Percentiles rank a stretch among this genome's conserved stretches.
Conservation (phyloP, 192 early-diverging fungal species). For the Gaertneriomyces sp. region DNA sequence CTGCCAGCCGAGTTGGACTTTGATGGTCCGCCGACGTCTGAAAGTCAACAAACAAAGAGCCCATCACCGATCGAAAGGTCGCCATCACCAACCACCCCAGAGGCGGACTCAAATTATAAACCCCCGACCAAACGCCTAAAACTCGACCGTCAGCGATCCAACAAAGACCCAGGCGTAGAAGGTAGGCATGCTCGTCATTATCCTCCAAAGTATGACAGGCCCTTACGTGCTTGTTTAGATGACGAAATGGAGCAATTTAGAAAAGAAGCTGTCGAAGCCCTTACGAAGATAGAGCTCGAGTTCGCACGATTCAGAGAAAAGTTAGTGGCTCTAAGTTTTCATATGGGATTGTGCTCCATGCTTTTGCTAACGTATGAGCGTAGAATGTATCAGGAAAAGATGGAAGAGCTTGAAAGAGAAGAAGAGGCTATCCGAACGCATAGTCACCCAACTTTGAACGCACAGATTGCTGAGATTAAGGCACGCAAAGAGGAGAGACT, state of each 20-base stretch:
- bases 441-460: conserved; percentile 16
- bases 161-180: no score
- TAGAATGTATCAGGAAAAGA: conserved; percentile 29
- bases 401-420: conserved; percentile 19
- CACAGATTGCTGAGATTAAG: conserved; percentile 19
- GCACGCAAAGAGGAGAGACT: conserved; percentile 14
- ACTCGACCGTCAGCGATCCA: no score
- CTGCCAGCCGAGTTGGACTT: no score
- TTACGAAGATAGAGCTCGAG: conserved; percentile 25
- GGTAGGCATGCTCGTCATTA: no score
- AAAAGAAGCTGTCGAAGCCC: conserved; percentile 22
- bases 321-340: neutral
- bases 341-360: neutral
- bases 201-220: no score
- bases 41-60: no score
- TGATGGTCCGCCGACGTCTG: no score
- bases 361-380: neutral
- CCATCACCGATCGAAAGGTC: no score
- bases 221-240: neutral
- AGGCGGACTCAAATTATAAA: no score
- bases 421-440: conserved; percentile 11
- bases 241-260: conserved; percentile 20
- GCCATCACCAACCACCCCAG: no score
- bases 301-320: conserved; percentile 26
- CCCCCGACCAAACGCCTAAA: no score